Percentiles rank a stretch among this genome's conserved stretches.
Evolutionary conservation across 768 basidiomycete genomes (phyloP).

Genomic region (Boletellus ananiceps): DNA sequence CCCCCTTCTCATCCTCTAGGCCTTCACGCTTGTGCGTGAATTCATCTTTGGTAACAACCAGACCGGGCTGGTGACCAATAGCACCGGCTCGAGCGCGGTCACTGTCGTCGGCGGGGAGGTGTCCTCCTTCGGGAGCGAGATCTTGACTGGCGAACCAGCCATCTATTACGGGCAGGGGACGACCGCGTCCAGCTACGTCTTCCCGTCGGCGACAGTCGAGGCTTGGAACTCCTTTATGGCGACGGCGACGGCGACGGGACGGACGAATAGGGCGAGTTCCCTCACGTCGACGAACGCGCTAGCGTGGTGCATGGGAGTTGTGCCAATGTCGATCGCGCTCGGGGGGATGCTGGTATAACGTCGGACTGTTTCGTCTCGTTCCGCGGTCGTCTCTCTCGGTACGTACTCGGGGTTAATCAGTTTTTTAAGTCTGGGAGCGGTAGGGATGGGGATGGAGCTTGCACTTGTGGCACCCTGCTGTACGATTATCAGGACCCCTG

Average conservation of each 20-base stretch:
- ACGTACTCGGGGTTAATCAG: too few species aligned
- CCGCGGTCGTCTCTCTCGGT: too few species aligned
- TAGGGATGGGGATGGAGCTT: too few species aligned
- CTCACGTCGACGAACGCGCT: too few species aligned
- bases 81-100: slow-evolving; percentile 17
- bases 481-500: too few species aligned
- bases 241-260: slow-evolving; percentile 34
- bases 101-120: slow-evolving; percentile 48
- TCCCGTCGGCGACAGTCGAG: slow-evolving; percentile 50
- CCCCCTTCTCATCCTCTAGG: slow-evolving; percentile 36
- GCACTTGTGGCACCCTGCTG: too few species aligned
- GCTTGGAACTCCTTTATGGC: slow-evolving; percentile 54
- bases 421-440: too few species aligned
- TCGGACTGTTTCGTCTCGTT: too few species aligned
- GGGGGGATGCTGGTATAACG: too few species aligned
- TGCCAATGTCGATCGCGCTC: too few species aligned
- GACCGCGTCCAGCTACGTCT: slow-evolving; percentile 48
- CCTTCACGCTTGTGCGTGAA: slow-evolving; percentile 55
- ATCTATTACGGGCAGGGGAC: slow-evolving; percentile 50
- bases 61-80: slow-evolving; percentile 49
- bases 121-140: slow-evolving; percentile 39
- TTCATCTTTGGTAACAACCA: slow-evolving; percentile 63
- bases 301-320: too few species aligned
- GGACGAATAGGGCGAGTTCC: background rate
- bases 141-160: slow-evolving; percentile 49